Base-by-base conservation (phyloP, 2,329 filamentous ascomycete genomes). In the Colletotrichum sp. region DNA sequence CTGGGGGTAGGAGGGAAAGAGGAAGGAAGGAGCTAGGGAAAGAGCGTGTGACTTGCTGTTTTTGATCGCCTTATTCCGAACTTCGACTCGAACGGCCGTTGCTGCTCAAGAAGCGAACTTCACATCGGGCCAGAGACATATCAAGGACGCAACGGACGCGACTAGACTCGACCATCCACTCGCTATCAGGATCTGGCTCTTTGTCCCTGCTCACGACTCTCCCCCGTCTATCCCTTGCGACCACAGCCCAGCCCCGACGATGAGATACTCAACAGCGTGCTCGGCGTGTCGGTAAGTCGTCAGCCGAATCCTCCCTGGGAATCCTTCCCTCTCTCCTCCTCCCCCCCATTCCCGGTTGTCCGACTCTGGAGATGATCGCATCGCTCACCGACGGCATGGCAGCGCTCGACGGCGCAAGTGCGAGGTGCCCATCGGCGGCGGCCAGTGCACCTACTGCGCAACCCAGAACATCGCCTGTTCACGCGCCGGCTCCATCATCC, bases 211-310 rank as follows among this genome's bases (percentile, higher is more conserved):
- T 18, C 21, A 61, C 31, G 57, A 24, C 8, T 57, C 54, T 31
- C 8, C 24, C 13, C n/a, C n/a, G 34, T 21, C 31, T 15, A 15
- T 62, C 59, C 55, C 43, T 29, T 12, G n/a, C 54, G 21, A 36
- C 54, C 24, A 33, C 54, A 47, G 34, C 51, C 33, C 54, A 47
- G 29, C 29, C 21, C 34, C 43, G 21, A 64, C 29, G 3, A 76
- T 76, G 75, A 76, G 75, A 47, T 76, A 76, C 51, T 76, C 75
- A 54, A 76, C 75, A 61, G 75, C 75, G 11, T 76, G 75, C 66
- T 76, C 75, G 66, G 75, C 75, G 24, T 76, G 75, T 69, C 73
- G 75, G 75, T 76, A 75, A 75, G 75, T 67, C 58, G 11, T 54
- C 43, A 36, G 38, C 54, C 61, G 67, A 62, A 5, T 7, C 24